Base-by-base conservation (phyloP, 306 rosid genomes). In the Quercus berberidifolia region DNA sequence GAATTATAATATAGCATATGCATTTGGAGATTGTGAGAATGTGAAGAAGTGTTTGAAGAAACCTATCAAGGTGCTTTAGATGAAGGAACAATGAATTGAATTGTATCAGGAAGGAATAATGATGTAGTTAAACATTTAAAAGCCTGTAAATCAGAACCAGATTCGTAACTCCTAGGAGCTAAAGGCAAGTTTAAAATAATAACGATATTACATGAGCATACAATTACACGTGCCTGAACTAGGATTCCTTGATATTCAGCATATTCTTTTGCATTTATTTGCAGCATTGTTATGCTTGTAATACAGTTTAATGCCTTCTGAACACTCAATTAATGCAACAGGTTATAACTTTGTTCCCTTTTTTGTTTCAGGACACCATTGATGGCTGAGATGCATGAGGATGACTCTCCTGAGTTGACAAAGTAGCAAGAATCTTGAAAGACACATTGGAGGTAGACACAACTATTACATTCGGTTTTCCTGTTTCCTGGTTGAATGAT, bases 351-450 rank as follows among this genome's bases (percentile, higher is more conserved):
- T 1, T 69, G 15, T 75, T 26, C 15, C 75, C 28, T 56, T 79
- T 78, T 82, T 59, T 35, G 74, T 76, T 86, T 79, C 92, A 92
- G 98, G 77, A 91, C 97, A 51, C 92, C 93, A 9, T 70, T 71
- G 78, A 86, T 94, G 89, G 97, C 97, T 78, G 89, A 89, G 26
- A 91, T 94, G 97, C 97, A 91, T 19, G 91, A 89, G 82, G 98
- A 94, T 80, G 88, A 87, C 79, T 87, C 97, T 55, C 89, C 87
- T n/a, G 98, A 94, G 57, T 83, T 94, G 82, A 72, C 76, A 65
- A 88, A 83, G 97, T 91, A 28, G 89, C 85, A 76, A 70, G 85
- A 79, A 86, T 92, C 63, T 85, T 94, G 64, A 73, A 73, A 71
- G 97, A 92, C 3, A 41, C 65, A 9, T 81, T 94, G 35, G 97